Evolutionary conservation across 108 stramenopile species (phyloP).

Genomic region (Heterococcus sp.): DNA sequence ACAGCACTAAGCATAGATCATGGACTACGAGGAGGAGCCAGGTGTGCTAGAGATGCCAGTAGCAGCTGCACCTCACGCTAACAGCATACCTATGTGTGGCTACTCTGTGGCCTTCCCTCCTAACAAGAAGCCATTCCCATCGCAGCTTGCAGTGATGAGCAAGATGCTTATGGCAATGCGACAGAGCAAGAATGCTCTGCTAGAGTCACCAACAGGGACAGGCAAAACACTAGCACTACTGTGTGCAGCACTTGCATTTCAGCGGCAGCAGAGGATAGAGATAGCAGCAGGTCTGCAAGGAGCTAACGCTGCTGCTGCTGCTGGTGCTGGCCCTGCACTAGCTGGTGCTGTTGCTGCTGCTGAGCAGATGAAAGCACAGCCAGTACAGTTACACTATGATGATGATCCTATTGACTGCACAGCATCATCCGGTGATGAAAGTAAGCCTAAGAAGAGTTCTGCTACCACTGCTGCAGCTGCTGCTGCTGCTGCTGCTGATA

Average conservation of each 20-base stretch:
- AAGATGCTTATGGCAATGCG: conserved; percentile 75
- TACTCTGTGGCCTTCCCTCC: background rate
- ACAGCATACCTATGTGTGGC: background rate
- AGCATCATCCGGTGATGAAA: too few species aligned
- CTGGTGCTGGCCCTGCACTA: background rate
- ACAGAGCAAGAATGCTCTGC: conserved; percentile 48
- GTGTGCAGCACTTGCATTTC: conserved; percentile 46
- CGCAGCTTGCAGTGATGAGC: conserved; percentile 59
- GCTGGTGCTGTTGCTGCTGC: background rate
- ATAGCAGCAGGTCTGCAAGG: background rate
- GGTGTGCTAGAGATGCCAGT: too few species aligned
- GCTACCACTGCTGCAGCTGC: conserved; percentile 43
- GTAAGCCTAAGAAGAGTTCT: too few species aligned
- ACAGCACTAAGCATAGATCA: too few species aligned
- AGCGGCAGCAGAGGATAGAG: conserved; percentile 52
- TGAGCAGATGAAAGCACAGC: background rate
- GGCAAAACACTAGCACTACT: conserved; percentile 59
- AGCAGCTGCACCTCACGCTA: too few species aligned
- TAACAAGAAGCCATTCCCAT: background rate
- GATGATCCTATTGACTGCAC: background rate
- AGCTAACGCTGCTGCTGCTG: background rate
- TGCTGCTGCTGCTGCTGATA: conserved; percentile 64
- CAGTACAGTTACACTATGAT: too few species aligned
- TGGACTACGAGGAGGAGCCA: too few species aligned
- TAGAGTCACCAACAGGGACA: conserved; percentile 65